Base-by-base conservation (phyloP, 2,329 filamentous ascomycete species). In the Cordyceps javanica region DNA sequence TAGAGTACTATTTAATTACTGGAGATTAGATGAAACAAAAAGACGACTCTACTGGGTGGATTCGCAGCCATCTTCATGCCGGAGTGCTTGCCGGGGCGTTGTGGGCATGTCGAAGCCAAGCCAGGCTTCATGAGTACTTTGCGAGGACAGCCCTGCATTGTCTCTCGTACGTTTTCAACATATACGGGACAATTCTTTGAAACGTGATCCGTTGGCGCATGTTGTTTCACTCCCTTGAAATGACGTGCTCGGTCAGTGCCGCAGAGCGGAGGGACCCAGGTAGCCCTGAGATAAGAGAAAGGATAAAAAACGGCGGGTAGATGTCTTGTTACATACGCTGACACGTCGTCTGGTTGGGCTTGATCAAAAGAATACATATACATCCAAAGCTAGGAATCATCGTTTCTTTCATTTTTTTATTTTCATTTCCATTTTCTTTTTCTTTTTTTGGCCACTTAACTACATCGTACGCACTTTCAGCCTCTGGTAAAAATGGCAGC, bases 221-320 rank as follows among this genome's bases (percentile, higher is more conserved):
- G 52, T 55, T 55, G 52, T 32, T 38, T 46, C 41, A 21, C 16
- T 46, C 46, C 16, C 52, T 28, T 45, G 52, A 45, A 55, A 55
- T 55, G 52, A 19, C 52, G 52, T 55, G 52, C 52, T 55, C 9
- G 14, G 14, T 14, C 36, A 14, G 13, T 34, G 39, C 52, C 39
- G 52, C 21, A 46, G 30, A 25, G 51, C 41, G 39, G 51, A 55
- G 51, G 25, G 11, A 21, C 9, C 11, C 30, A 46, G 14, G 10
- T 26, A 44, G 50, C 23, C 38, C 3, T 19, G 38, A 44, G 13
- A 34, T n/a, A 16, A 30, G n/a, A 21, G 16, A 9, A 44, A 25
- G 41, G 4, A 16, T 11, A 2, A 7, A 6, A 28, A 14, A 39
- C 3, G 14, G n/a, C 28, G 10, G 23, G 14, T 16, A 9, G 14